A percentile compares a stretch with the other conserved stretches of the same genome.
Evolutionary conservation across 345 rosid species (phyloP).

Genomic region (Linum lewisii): DNA sequence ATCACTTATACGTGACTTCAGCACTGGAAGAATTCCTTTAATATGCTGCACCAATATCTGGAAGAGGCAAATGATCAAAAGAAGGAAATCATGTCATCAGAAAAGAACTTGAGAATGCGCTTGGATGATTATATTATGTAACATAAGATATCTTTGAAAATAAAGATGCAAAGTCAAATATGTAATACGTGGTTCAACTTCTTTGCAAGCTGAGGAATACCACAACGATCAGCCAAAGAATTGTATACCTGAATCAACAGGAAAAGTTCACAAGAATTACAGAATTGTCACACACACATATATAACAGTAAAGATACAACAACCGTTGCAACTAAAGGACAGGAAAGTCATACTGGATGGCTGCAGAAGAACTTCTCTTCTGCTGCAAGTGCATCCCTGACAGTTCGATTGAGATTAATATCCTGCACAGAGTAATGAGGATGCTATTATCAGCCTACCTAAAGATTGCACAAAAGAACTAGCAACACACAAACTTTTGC

Average conservation of each 20-base stretch:
- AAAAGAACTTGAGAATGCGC: background rate
- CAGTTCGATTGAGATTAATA: slow-evolving; percentile 41
- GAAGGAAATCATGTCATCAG: too few relatives aligned
- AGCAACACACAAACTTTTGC: background rate
- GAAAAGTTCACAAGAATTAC: background rate
- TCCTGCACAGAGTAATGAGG: slow-evolving; percentile 30
- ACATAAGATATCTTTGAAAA: background rate
- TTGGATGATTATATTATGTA: background rate
- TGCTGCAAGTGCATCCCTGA: slow-evolving; percentile 42
- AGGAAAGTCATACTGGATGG: slow-evolving; percentile 47
- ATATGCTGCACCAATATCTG: slow-evolving; percentile 62
- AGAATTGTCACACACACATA: slow-evolving; percentile 1
- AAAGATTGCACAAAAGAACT: background rate
- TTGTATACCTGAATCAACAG: slow-evolving; percentile 35
- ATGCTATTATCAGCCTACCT: background rate
- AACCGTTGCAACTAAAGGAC: slow-evolving; percentile 12
- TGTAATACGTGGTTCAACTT: slow-evolving; percentile 59
- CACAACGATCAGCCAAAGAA: slow-evolving; percentile 49
- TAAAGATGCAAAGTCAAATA: slow-evolving; percentile 1
- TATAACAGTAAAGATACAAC: background rate
- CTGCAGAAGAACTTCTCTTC: slow-evolving; percentile 45
- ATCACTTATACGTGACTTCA: slow-evolving; percentile 47
- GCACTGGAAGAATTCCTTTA: slow-evolving; percentile 41
- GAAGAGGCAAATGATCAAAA: slow-evolving; percentile 9
- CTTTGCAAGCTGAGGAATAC: slow-evolving; percentile 62